These are phyloP conservation scores for Corrigiola litoralis DNA, from an alignment of 179 eudicot genomes.

Conservation along the genomic window DNA sequence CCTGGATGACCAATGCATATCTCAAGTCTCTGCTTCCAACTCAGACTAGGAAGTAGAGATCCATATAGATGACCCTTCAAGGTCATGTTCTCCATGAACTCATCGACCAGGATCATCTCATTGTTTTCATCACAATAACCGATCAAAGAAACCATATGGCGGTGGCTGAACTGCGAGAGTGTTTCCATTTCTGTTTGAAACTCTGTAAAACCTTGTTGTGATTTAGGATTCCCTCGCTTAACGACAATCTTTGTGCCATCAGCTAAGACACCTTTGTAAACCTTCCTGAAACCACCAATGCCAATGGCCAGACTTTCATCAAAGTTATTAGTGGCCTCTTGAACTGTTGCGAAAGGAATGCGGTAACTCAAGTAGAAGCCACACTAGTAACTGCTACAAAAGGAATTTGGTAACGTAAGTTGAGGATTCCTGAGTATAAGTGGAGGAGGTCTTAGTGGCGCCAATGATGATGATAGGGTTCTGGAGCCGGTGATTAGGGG, in stretches of 20 bases:
- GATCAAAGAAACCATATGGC: conserved; percentile 44
- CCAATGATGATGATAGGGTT: too few species aligned
- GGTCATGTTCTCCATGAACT: conserved; percentile 47
- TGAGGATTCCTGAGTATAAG: too few species aligned
- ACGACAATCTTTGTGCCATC: conserved; percentile 42
- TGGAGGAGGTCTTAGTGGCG: too few species aligned
- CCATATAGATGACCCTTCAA: conserved; percentile 42
- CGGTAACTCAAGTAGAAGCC: conserved; percentile 27
- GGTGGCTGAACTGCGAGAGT: conserved; percentile 43
- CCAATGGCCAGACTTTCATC: conserved; percentile 39
- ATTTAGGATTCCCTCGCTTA: conserved; percentile 42
- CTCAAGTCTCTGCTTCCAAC: conserved; percentile 48
- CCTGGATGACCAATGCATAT: conserved; percentile 45
- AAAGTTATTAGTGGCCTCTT: conserved; percentile 39
- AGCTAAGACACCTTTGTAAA: conserved; percentile 33
- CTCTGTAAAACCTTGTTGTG: conserved; percentile 47
- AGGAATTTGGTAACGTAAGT: too few species aligned
- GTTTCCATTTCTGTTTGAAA: conserved; percentile 42
- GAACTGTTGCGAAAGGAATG: conserved; percentile 28
- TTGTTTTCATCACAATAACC: conserved; percentile 44
- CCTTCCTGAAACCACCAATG: conserved; percentile 46
- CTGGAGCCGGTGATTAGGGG: too few species aligned
- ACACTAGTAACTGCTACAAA: too few species aligned
- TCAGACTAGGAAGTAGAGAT: conserved; percentile 30
- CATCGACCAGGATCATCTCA: conserved; percentile 44